phyloP scores from a whole-genome alignment of 75 land plant genomes.

The Sequoiadendron giganteum region DNA sequence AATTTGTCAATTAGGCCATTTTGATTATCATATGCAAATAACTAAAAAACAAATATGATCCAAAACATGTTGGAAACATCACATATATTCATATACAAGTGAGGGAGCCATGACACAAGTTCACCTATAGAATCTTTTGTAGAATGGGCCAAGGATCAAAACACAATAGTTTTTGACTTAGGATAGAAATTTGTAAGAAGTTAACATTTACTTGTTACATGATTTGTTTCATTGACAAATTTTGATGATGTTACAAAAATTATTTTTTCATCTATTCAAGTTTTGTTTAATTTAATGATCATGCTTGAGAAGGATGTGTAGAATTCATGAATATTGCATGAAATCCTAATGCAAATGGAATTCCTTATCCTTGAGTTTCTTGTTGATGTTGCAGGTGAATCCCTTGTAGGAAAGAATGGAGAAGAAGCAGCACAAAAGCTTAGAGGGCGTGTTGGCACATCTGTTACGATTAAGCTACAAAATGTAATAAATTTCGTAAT shows the following conservation, averaged over 20 bases:
- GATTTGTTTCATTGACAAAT: not conserved
- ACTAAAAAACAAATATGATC: too few species aligned
- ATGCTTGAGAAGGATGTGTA: not conserved
- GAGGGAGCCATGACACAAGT: too few species aligned
- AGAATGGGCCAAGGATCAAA: not conserved
- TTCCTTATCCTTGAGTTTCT: not conserved
- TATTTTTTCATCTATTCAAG: not conserved
- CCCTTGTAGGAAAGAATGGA: constrained; percentile 69
- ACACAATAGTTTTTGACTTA: not conserved
- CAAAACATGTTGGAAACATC: too few species aligned
- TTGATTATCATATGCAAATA: too few species aligned
- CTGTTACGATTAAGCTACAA: constrained; percentile 73
- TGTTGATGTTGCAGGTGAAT: constrained; percentile 47
- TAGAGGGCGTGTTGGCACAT: constrained; percentile 87
- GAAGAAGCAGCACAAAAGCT: constrained; percentile 93
- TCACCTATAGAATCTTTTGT: too few species aligned
- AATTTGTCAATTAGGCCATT: too few species aligned
- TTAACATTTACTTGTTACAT: not conserved
- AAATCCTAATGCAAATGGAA: not conserved
- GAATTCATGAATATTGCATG: not conserved
- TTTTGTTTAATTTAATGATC: not conserved
- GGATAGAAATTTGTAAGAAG: not conserved
- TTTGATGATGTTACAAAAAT: not conserved
- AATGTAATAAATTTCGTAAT: constrained; percentile 28
- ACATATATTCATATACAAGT: too few species aligned